These are phyloP conservation scores for Botrytis medusae DNA, from an alignment of 2,329 filamentous ascomycete species.

Conservation along the genomic window DNA sequence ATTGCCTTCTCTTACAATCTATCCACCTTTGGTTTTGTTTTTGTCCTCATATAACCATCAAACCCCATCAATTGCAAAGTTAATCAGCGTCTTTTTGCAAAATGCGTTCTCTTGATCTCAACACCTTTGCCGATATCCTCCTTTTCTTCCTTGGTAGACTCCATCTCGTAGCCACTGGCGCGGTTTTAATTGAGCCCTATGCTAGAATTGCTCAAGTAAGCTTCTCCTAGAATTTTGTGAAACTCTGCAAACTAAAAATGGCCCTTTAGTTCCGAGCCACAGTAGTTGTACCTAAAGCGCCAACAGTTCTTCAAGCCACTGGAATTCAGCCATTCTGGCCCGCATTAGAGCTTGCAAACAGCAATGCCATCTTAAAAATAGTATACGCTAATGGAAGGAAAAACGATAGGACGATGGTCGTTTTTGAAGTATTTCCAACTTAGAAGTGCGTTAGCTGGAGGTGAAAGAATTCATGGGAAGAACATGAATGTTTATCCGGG, in stretches of 20 bases:
- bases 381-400: slow-evolving; percentile 7
- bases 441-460: no score
- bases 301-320: neutral
- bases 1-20: neutral
- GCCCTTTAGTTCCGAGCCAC: neutral
- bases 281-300: neutral
- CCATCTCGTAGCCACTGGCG: neutral
- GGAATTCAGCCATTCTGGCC: slow-evolving; percentile 12
- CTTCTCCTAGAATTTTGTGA: neutral
- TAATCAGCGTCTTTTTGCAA: neutral
- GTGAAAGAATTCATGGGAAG: neutral
- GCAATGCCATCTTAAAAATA: slow-evolving; percentile 26
- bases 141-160: neutral
- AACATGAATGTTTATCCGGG: neutral
- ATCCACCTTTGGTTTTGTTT: no score
- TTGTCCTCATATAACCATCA: neutral
- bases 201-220: neutral
- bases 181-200: neutral
- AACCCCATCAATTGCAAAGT: no score
- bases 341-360: neutral
- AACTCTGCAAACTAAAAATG: neutral
- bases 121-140: neutral
- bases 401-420: neutral
- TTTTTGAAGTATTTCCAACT: neutral
- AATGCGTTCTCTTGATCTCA: neutral